These are phyloP conservation scores for Yueomyces sp. DNA, from an alignment of 805 yeast species.

Conservation along the genomic window DNA sequence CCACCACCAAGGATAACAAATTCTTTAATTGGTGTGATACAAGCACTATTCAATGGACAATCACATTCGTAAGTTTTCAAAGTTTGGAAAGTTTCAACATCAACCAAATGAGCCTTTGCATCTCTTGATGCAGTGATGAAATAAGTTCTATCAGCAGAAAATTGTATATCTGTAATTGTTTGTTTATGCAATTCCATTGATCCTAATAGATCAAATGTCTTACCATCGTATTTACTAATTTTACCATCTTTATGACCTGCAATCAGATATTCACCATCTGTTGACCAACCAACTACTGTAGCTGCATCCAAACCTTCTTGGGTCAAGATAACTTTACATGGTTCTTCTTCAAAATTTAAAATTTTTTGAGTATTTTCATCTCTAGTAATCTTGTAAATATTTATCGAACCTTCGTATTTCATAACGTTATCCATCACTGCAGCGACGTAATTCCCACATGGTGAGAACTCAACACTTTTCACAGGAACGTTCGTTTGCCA, in stretches of 20 bases:
- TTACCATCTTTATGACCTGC: constrained; percentile 84
- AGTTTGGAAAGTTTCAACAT: constrained; percentile 59
- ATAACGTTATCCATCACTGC: constrained; percentile 83
- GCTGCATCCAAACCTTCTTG: constrained; percentile 48
- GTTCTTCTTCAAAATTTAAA: constrained; percentile 33
- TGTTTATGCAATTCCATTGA: constrained; percentile 60
- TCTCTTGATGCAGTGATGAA: constrained; percentile 91
- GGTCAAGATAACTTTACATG: constrained; percentile 47
- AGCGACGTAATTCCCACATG: constrained; percentile 53
- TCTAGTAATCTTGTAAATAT: constrained; percentile 48
- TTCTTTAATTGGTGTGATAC: constrained; percentile 86
- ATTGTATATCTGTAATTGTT: constrained; percentile 78
- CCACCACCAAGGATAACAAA: constrained; percentile 96
- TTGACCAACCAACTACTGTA: constrained; percentile 80
- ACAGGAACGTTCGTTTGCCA: constrained; percentile 78
- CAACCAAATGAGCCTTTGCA: constrained; percentile 65
- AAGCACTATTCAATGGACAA: constrained; percentile 90
- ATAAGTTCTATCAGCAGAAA: constrained; percentile 74
- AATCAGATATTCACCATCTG: constrained; percentile 57
- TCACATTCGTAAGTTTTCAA: constrained; percentile 73
- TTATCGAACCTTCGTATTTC: constrained; percentile 73
- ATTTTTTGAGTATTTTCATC: constrained; percentile 21
- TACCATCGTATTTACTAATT: constrained; percentile 57
- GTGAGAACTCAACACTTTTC: constrained; percentile 76
- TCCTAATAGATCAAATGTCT: constrained; percentile 42